Percentiles rank a stretch among this genome's conserved stretches.
These are phyloP conservation scores for Phytophthora cactorum DNA, from an alignment of 352 stramenopile genomes.

Conservation along the genomic window DNA sequence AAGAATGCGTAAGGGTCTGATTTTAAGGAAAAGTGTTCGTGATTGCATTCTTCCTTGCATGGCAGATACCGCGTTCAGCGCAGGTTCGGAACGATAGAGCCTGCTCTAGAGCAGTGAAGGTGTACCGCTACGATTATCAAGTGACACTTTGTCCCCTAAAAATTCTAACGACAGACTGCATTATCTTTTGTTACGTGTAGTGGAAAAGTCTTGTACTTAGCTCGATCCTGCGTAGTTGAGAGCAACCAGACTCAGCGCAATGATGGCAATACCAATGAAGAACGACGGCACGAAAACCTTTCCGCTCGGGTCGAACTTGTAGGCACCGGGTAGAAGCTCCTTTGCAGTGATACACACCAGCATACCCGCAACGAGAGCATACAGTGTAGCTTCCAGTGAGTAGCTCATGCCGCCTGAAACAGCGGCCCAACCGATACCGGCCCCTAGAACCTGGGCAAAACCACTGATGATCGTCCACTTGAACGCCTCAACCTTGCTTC, in stretches of 20 bases:
- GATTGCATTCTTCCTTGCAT: too few species aligned
- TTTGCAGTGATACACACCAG: slow-evolving; percentile 92
- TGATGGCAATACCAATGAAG: slow-evolving; percentile 89
- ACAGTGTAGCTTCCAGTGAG: slow-evolving; percentile 88
- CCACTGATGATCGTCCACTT: slow-evolving; percentile 91
- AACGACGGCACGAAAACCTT: slow-evolving; percentile 88
- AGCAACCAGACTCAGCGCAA: slow-evolving; percentile 91
- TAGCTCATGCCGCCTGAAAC: slow-evolving; percentile 60
- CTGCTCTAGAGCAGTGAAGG: too few species aligned
- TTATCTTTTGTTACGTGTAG: not conserved
- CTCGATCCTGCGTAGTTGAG: slow-evolving; percentile 76
- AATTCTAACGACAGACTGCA: not conserved
- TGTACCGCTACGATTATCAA: too few species aligned
- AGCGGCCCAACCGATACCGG: slow-evolving; percentile 73
- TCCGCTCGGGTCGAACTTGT: slow-evolving; percentile 91
- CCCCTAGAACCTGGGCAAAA: slow-evolving; percentile 91
- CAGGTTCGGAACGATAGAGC: too few species aligned
- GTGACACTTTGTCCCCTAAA: too few species aligned
- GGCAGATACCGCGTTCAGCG: too few species aligned
- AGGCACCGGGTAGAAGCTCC: slow-evolving; percentile 92
- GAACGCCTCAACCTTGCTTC: slow-evolving; percentile 92
- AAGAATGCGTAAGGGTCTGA: too few species aligned
- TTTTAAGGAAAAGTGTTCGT: too few species aligned
- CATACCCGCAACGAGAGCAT: slow-evolving; percentile 93
- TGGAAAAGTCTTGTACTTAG: not conserved